Conservation (phyloP, 345 rosid species). For the Euphorbia tirucalli region DNA sequence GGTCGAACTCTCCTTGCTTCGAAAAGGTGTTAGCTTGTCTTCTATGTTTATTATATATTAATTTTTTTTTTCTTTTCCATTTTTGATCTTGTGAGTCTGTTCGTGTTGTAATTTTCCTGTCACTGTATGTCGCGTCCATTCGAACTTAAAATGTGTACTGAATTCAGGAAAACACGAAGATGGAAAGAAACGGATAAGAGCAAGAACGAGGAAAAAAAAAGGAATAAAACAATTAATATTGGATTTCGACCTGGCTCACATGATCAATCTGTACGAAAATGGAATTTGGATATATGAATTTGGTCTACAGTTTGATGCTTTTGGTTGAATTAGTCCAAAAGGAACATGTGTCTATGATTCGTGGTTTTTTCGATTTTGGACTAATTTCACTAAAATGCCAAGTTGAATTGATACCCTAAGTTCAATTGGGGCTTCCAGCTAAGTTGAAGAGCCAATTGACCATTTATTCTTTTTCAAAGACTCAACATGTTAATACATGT, state of each 20-base stretch:
- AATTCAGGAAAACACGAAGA: no score
- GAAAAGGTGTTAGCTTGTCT: slow-evolving; percentile 51
- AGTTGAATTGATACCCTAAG: neutral
- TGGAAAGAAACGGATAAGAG: no score
- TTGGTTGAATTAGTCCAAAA: neutral
- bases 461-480: neutral
- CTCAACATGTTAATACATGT: neutral
- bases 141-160: no score
- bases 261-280: neutral
- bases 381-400: neutral
- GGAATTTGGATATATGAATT: neutral
- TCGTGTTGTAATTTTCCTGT: no score
- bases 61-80: no score
- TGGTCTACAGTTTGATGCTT: neutral
- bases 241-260: neutral
- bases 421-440: neutral
- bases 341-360: neutral
- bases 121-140: no score
- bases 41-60: neutral
- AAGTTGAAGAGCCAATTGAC: neutral
- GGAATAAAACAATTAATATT: no score
- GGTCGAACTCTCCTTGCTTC: slow-evolving; percentile 80
- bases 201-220: no score
- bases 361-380: neutral
- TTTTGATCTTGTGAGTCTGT: neutral